Percentiles rank a stretch among this genome's conserved stretches.
Conservation (phyloP, 192 early-diverging fungal species). For the Cetraspora pellucida region DNA sequence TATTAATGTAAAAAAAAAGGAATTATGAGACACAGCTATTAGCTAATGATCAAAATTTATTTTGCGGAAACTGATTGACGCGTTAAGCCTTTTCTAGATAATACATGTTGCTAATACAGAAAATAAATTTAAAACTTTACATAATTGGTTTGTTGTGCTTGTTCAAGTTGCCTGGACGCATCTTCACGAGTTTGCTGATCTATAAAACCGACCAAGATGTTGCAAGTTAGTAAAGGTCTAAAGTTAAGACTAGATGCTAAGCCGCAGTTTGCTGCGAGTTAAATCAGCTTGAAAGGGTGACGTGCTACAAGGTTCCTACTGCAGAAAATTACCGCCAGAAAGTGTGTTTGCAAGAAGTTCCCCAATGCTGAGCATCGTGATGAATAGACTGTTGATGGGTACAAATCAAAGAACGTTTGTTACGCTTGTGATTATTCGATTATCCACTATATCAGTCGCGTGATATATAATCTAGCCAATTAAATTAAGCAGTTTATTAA, state of each 20-base stretch:
- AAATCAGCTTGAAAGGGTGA: not conserved
- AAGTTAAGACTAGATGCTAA: slow-evolving; percentile 6
- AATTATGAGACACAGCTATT: too few species aligned
- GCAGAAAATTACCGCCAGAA: slow-evolving; percentile 53
- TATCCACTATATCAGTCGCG: too few species aligned
- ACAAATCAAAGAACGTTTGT: too few species aligned
- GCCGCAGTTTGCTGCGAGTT: not conserved
- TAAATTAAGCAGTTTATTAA: too few species aligned
- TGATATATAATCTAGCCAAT: too few species aligned
- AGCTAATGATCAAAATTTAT: not conserved
- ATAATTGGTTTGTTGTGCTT: slow-evolving; percentile 76
- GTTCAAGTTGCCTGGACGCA: slow-evolving; percentile 76
- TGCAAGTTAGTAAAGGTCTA: not conserved
- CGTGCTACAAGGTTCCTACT: not conserved
- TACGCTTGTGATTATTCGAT: too few species aligned
- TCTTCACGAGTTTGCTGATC: slow-evolving; percentile 80
- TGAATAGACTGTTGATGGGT: not conserved
- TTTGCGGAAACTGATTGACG: not conserved
- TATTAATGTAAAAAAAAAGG: not conserved
- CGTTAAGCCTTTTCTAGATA: not conserved
- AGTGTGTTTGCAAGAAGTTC: slow-evolving; percentile 76
- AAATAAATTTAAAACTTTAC: slow-evolving; percentile 57
- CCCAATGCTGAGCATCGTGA: slow-evolving; percentile 51
- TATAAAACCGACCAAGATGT: slow-evolving; percentile 20
- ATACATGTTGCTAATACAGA: not conserved